phyloP scores from a whole-genome alignment of 345 rosid genomes.

The Pistacia integerrima region DNA sequence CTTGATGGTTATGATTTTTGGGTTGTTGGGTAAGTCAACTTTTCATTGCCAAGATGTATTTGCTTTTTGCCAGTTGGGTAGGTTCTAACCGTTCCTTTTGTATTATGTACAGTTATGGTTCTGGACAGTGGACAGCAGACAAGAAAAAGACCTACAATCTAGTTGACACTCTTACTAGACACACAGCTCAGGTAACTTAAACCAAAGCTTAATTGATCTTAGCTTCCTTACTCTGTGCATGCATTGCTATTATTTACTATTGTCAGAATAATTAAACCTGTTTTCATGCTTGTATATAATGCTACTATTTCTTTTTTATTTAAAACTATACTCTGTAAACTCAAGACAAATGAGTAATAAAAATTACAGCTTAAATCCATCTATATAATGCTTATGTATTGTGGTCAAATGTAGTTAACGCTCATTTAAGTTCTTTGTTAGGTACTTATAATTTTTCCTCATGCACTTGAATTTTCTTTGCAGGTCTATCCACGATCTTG shows the following conservation, averaged over 20 bases:
- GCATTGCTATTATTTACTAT: neutral
- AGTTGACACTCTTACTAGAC: constrained; percentile 73
- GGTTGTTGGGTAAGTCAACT: constrained; percentile 75
- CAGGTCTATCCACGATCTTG: constrained; percentile 91
- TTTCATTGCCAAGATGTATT: neutral
- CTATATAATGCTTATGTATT: no score
- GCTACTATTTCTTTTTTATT: no score
- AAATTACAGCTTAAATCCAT: no score
- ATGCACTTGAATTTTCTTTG: neutral
- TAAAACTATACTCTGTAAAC: neutral
- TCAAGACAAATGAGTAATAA: neutral
- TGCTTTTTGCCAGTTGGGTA: neutral
- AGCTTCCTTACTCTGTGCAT: neutral
- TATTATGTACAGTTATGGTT: constrained; percentile 54
- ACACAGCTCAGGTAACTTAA: constrained; percentile 75
- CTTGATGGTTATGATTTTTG: constrained; percentile 95
- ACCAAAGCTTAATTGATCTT: neutral
- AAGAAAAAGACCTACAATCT: constrained; percentile 68
- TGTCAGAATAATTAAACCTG: neutral
- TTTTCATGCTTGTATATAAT: neutral
- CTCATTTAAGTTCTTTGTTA: neutral
- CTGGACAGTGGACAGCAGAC: constrained; percentile 67
- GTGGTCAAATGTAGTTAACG: neutral
- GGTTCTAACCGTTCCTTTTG: constrained; percentile 22
- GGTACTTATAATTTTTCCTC: neutral